Base-by-base conservation (phyloP, 768 basidiomycete genomes). In the Mrakia blollopis region DNA sequence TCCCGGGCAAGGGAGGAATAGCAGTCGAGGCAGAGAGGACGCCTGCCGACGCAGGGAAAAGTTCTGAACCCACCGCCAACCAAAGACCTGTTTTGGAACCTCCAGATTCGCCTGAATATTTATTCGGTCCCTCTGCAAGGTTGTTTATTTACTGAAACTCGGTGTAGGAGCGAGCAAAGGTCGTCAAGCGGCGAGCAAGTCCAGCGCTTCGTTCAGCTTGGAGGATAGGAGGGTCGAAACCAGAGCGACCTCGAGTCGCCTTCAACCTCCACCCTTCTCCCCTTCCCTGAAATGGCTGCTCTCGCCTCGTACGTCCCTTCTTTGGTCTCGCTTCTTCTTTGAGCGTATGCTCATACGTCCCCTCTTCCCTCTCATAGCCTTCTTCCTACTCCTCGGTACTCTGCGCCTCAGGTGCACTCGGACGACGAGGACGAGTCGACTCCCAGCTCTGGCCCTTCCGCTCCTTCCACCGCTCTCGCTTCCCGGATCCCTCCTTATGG, bases 401-500 rank as follows among this genome's bases (percentile, higher is more conserved):
- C 68, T 35, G 28, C 67, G 6, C 30, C 75, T 44, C 25, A 18
- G 8, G 47, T 35, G 6, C 68, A 63, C 30, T 57, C 69, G 9
- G 73, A 74, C 63, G 61, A 74, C 61, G 73, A 74, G 44, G 57
- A 70, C 30, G 69, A 70, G 25, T 39, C 57, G 9, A 25, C 37
- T 3, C 57, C 61, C 41, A 13, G 50, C 60, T 68, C 67, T 39
- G 67, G 63, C 23, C 63, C 52, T n/a, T 67, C 63, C 61, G 47
- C 61, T 25, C 54, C 65, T 52, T 62, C 73, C 2, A 73, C 73
- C 37, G 73, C 73, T 21, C 60, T 65, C 47, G 21, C 60, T 32
- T 57, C 73, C 13, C 37, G 50, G 23, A 75, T 60, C 8, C 69
- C 50, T 5, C 88, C 91, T 21, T 99, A 98, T 83, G 92, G 96